Evolutionary conservation across 805 yeast genomes (phyloP), one percentile per base, ranked within the genome.

Genomic region (Komagataella ulmi): DNA sequence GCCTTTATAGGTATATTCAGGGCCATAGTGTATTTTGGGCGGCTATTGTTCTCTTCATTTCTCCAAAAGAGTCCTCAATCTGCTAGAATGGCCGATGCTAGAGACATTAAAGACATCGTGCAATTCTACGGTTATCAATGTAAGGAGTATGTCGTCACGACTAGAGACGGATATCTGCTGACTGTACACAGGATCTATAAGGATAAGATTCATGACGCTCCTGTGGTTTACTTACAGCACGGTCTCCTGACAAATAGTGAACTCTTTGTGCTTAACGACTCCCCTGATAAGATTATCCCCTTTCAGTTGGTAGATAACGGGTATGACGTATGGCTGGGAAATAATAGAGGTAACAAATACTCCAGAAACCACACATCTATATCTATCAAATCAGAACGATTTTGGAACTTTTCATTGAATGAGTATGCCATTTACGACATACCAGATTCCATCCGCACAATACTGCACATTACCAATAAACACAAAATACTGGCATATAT

Each of bases 271-370:
- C 70, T 53, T 65, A 75, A 54, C 71, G 75, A 54, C 54, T 66
- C 56, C 1, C 56, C 54, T 3, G 51, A 58, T 8, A 70, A 73
- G 48, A 80, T 81, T 55, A 66, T 93, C 49, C 97, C 98, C 0
- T 84, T 86, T 62, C 69, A 79, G 2, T 72, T 91, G 40, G 82
- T 82, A 54, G 88, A 89, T 53, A 63, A 80, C 48, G 97, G 97
- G 1, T 91, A 80, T 65, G 99, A 91, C 62, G 97, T 91, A 5
- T 91, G 95, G 91, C 70, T 91, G 55, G 98, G 98, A 1, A 88
- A 88, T 65, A 88, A 88, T 61, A 74, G 96, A 53, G 96, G 96
- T 8, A 93, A 91, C 68, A 93, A 91, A 68, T 91, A 91, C 68
- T 84, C 95, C 3, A 81, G 83, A 54, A 89, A 89, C 58, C 96